These are phyloP conservation scores for Phoenix dactylifera DNA, from an alignment of 176 grass and related monocot species.

Conservation along the genomic window DNA sequence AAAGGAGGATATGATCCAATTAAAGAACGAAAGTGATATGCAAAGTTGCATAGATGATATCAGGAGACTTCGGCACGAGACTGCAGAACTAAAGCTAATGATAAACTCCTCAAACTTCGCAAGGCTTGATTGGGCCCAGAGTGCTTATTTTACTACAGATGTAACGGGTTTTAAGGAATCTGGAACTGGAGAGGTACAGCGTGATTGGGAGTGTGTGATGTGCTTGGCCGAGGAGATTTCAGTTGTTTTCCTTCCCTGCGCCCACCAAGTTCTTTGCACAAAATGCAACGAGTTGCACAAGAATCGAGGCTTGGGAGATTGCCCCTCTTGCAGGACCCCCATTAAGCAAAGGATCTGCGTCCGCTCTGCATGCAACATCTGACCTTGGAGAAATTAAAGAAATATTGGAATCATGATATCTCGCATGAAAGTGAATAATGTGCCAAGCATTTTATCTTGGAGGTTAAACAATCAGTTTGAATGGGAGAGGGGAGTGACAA, in stretches of 20 bases:
- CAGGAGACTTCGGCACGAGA: neutral
- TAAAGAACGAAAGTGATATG: neutral
- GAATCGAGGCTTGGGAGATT: conserved; percentile 9
- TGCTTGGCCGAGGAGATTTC: conserved; percentile 21
- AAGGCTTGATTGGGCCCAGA: neutral
- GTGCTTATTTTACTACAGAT: neutral
- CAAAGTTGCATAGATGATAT: conserved; percentile 11
- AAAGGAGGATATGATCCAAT: neutral
- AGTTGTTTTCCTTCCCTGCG: conserved; percentile 22
- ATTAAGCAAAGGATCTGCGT: conserved; percentile 12
- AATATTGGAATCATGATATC: no score
- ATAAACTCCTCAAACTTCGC: neutral
- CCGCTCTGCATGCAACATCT: no score
- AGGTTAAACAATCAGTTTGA: no score
- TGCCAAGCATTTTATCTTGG: no score
- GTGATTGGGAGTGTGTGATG: conserved; percentile 16
- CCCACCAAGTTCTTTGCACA: conserved; percentile 21
- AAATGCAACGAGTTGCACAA: conserved; percentile 21
- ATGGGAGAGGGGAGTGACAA: no score
- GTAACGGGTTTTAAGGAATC: neutral
- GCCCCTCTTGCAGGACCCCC: conserved; percentile 12
- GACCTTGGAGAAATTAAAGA: no score
- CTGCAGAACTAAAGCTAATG: neutral
- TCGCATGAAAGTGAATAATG: no score
- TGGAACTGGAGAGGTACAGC: neutral